phyloP scores from a whole-genome alignment of 2,329 filamentous ascomycete species.

The Calonectria ilicicola region DNA sequence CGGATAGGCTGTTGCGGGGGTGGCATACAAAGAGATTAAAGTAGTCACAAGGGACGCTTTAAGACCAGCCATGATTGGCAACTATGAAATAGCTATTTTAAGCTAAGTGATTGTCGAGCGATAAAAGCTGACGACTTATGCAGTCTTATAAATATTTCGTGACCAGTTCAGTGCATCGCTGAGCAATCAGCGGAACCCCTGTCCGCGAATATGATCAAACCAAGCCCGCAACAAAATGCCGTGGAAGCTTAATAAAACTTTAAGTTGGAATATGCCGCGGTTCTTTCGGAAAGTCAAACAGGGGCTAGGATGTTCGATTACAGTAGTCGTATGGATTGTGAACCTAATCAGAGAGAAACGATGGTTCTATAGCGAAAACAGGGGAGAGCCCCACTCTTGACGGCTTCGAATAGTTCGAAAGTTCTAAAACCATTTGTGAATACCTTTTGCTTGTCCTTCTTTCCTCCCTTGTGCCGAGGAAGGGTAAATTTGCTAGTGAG shows the following conservation, averaged over 20 bases:
- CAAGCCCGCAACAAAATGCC: background rate
- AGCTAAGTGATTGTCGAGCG: background rate
- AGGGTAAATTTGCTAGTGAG: no score
- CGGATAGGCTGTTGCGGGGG: background rate
- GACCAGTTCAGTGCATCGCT: background rate
- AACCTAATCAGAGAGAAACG: background rate
- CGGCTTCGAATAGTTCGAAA: background rate
- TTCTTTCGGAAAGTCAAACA: background rate
- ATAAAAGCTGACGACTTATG: no score
- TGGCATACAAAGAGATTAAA: background rate
- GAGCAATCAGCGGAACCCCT: background rate
- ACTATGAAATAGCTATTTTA: no score
- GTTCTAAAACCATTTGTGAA: no score
- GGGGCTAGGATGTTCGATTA: background rate
- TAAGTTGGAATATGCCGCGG: background rate
- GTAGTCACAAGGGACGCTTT: background rate
- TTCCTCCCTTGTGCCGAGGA: no score
- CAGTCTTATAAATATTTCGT: background rate
- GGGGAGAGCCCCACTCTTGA: background rate
- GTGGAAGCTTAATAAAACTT: background rate
- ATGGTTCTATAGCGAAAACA: background rate
- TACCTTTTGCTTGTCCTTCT: no score
- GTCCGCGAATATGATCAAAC: background rate
- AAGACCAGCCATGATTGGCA: background rate
- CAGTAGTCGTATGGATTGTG: background rate